Conservation (phyloP, 805 yeast species). For the Maudiozyma serrabonitensis region DNA sequence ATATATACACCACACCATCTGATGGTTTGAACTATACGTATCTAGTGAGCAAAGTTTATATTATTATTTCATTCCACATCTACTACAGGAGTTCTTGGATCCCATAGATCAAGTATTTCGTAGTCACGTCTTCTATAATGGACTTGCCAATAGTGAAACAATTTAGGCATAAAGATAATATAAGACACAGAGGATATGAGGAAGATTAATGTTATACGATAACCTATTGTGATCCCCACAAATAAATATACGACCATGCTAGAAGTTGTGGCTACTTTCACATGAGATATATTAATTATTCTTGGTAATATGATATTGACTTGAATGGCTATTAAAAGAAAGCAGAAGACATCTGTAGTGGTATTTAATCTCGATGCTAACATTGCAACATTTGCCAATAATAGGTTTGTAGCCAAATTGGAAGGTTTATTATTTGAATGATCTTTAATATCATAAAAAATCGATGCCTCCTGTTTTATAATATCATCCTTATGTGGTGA, state of each 20-base stretch:
- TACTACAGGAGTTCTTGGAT: conserved; percentile 12
- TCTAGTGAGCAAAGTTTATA: neutral
- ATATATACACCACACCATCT: no score
- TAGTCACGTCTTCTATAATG: conserved; percentile 14
- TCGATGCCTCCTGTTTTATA: neutral
- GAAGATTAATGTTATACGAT: conserved; percentile 15
- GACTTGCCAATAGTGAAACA: conserved; percentile 26
- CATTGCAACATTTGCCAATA: conserved; percentile 79
- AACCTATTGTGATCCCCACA: conserved; percentile 15
- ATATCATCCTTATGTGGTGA: conserved; percentile 1
- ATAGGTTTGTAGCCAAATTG: conserved; percentile 68
- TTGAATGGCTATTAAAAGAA: conserved; percentile 44
- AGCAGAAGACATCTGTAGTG: conserved; percentile 72
- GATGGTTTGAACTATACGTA: neutral
- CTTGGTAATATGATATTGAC: conserved; percentile 26
- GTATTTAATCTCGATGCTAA: conserved; percentile 78
- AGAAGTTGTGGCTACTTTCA: conserved; percentile 10
- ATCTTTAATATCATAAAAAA: conserved; percentile 3
- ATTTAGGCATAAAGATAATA: conserved; percentile 17
- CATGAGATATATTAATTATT: conserved; percentile 10
- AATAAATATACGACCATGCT: conserved; percentile 19
- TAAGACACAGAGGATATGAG: conserved; percentile 12
- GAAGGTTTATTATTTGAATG: conserved; percentile 12
- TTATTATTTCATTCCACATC: neutral
- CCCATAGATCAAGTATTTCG: conserved; percentile 14